Evolutionary conservation across 495 filamentous ascomycete genomes (phyloP), one percentile per base, ranked within the genome.

Genomic region (Daldinia concentrica): DNA sequence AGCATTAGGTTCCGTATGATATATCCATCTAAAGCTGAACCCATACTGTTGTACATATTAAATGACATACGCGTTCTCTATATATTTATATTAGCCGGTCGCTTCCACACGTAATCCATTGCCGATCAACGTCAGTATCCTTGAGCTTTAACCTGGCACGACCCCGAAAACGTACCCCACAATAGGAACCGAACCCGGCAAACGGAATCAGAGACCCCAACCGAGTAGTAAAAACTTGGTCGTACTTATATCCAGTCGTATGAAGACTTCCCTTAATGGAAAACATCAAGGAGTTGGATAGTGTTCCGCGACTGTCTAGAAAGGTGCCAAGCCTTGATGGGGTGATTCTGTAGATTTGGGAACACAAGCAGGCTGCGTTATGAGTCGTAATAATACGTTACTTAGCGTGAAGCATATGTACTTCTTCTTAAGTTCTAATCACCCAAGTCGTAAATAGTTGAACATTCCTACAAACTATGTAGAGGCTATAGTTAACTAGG

Each of bases 11-110:
- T 37, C 7, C 17, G 12, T 41, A 22, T 36, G n/a, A 37, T 12
- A 56, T 48, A 37, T 60, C 6, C n/a, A 45, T 36, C 24, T 61
- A 37, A 6, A 43, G 51, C 22, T 19, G n/a, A 51, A 14, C 17
- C 30, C 12, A 66, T 59, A 30, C 24, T 14, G 3, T 22, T 39
- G 17, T 34, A 24, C 34, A 56, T 15, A 14, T 54, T 8, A 68
- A 55, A 60, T 48, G 48, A 37, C 48, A 48, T 68, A 68, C 58
- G 64, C 58, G 64, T 68, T 68, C 64, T 22, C 15, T 62, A 50
- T 57, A 68, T 68, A 56, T 58, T 50, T 22, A 52, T 58, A 69
- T 69, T 69, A 69, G 45, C 60, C 67, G 60, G 43, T 55, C 45
- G 26, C 32, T 26, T 30, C 8, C 48, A 34, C 48, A 60, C 67